A percentile compares a stretch with the other conserved stretches of the same genome.
phyloP scores from a whole-genome alignment of 192 early-diverging fungal species.

The Backusella liffmaniae region DNA sequence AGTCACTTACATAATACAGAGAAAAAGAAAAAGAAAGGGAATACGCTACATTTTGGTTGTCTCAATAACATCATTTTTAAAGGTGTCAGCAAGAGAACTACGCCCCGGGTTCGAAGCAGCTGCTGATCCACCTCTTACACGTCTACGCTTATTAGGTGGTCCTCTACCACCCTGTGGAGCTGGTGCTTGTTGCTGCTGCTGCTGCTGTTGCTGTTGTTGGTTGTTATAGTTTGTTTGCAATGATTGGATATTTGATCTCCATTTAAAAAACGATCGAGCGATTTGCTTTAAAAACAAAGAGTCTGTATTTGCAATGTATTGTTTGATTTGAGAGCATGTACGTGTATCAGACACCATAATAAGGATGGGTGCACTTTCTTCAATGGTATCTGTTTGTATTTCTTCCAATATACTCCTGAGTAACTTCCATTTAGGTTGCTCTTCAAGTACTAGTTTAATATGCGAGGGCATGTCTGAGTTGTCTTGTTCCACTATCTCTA shows the following conservation, averaged over 20 bases:
- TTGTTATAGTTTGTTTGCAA: conserved; percentile 15
- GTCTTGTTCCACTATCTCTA: background rate
- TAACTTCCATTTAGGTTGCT: conserved; percentile 89
- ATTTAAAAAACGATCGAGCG: conserved; percentile 69
- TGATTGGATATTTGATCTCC: conserved; percentile 62
- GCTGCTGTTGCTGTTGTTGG: background rate
- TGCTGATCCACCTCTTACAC: conserved; percentile 47
- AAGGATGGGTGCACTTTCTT: conserved; percentile 53
- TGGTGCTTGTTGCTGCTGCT: background rate
- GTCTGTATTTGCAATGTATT: conserved; percentile 42
- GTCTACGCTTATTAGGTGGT: conserved; percentile 52
- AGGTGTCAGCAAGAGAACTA: conserved; percentile 32
- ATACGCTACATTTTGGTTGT: background rate
- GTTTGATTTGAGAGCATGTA: conserved; percentile 61
- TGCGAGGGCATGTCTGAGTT: conserved; percentile 58
- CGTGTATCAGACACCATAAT: conserved; percentile 72
- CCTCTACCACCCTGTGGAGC: conserved; percentile 1
- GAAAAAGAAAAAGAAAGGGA: background rate
- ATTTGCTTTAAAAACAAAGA: conserved; percentile 41
- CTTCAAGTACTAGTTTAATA: conserved; percentile 77
- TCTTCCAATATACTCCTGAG: conserved; percentile 74
- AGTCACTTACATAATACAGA: background rate
- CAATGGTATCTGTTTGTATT: conserved; percentile 64
- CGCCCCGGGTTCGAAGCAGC: conserved; percentile 31
- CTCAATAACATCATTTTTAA: conserved; percentile 16